Base-by-base conservation (phyloP, 768 basidiomycete species). In the Chiua virens region DNA sequence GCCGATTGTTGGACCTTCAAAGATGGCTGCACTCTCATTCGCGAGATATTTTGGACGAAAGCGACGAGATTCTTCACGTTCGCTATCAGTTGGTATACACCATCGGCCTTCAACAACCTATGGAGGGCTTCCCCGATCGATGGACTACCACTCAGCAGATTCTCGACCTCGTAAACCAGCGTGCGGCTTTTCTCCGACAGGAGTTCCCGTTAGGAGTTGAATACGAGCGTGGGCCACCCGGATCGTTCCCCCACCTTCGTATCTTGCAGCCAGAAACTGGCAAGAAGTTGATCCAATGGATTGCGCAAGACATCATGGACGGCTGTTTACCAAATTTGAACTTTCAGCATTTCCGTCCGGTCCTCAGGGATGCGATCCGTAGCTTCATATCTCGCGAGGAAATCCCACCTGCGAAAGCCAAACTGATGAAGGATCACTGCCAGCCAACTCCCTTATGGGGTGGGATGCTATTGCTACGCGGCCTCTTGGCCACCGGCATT, bases 81-180 rank as follows among this genome's bases (percentile, higher is more conserved):
- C 67, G 71, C 0, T 79, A 80, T 55, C 78, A 80, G 50, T 59
- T 81, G 11, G 64, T 81, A 5, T 81, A 80, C 44, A 76, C 79
- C 0, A 60, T 72, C 27, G 77, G 75, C 38, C 34, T 62, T 5
- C 74, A 74, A 40, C 53, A 36, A 17, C 59, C 68, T 1, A 44
- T 78, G n/a, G 72, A 80, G 37, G 68, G 69, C 40, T 68, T 67
- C 38, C 76, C 76, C 4, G 60, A 72, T 38, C 72, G 78, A 15
- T 80, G 79, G 79, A 57, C 49, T 1, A 72, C 64, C 5, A 65
- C 66, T 0, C 75, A 79, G 53, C 63, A 73, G 11, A 46, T 78
- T 8, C 61, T 79, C 10, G 49, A 62, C 18, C 67, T 72, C n/a
- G 49, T 66, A 5, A 45, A 42, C 37, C 50, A 37, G 8, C 50